A percentile compares a stretch with the other conserved stretches of the same genome.
Evolutionary conservation across 805 yeast species (phyloP).

Genomic region (Lachancea lanzarotensis): DNA sequence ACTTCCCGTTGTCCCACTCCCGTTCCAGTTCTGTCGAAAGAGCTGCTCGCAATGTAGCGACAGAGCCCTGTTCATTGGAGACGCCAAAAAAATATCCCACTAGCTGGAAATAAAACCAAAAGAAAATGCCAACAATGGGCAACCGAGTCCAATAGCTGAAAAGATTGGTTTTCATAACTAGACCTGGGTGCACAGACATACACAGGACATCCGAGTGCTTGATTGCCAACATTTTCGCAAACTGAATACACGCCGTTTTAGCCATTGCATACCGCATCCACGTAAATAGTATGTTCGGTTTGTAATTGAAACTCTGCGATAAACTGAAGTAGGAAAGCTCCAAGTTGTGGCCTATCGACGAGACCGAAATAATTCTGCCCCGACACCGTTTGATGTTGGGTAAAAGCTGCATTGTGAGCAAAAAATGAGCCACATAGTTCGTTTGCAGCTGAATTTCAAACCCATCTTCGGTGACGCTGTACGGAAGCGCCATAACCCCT

Average conservation of each 20-base stretch:
- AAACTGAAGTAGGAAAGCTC: conserved; percentile 43
- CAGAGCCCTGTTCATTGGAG: conserved; percentile 62
- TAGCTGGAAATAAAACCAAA: conserved; percentile 64
- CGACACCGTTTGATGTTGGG: conserved; percentile 41
- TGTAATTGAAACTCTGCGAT: conserved; percentile 41
- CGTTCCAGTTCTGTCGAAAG: conserved; percentile 44
- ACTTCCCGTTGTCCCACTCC: conserved; percentile 62
- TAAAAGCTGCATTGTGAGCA: conserved; percentile 55
- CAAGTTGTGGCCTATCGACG: conserved; percentile 60
- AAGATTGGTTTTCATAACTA: conserved; percentile 74
- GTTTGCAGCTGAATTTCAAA: conserved; percentile 79
- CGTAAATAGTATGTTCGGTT: conserved; percentile 64
- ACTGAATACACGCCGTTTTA: conserved; percentile 72
- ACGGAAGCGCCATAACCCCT: conserved; percentile 75
- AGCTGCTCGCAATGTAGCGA: conserved; percentile 57
- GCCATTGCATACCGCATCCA: conserved; percentile 76
- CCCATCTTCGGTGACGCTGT: conserved; percentile 53
- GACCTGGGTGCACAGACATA: conserved; percentile 73
- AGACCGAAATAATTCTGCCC: conserved; percentile 51
- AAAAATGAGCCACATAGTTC: conserved; percentile 68
- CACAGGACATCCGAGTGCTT: conserved; percentile 61
- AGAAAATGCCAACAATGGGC: conserved; percentile 69
- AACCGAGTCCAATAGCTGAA: conserved; percentile 72
- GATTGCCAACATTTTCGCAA: conserved; percentile 54
- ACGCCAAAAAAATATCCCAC: conserved; percentile 68